These are phyloP conservation scores for Spiraea crenata DNA, from an alignment of 331 rosid species.

Conservation along the genomic window DNA sequence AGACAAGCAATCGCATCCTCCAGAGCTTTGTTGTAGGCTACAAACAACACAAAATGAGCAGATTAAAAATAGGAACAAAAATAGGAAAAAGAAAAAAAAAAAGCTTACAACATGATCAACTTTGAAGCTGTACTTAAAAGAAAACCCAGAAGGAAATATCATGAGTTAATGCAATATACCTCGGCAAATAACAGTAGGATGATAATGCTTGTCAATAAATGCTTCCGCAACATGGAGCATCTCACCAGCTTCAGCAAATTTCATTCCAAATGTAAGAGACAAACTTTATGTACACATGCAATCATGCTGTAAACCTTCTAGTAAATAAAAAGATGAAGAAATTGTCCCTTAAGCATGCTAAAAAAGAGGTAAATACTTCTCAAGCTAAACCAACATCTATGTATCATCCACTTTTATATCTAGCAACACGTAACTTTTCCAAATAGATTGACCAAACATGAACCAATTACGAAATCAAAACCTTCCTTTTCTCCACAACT, in stretches of 20 bases:
- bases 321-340: not conserved
- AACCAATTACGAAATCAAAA: not conserved
- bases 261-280: conserved; percentile 4
- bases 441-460: not conserved
- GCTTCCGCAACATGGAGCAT: conserved; percentile 98
- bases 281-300: not conserved
- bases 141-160: conserved; percentile 4
- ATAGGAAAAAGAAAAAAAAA: not conserved
- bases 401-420: not conserved
- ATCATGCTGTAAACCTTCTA: not conserved
- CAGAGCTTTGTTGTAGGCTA: conserved; percentile 93
- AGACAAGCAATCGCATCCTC: conserved; percentile 92
- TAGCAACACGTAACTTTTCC: not conserved
- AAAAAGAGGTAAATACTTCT: not conserved
- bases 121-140: not conserved
- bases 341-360: not conserved
- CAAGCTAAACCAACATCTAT: not conserved
- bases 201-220: conserved; percentile 79
- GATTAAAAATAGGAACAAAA: not conserved
- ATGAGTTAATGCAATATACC: conserved; percentile 40
- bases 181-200: conserved; percentile 96
- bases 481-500: too few species aligned
- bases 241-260: conserved; percentile 78
- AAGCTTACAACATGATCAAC: not conserved
- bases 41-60: conserved; percentile 10